phyloP scores from a whole-genome alignment of 208 protist genomes.

The Tritrichomonas musculus region DNA sequence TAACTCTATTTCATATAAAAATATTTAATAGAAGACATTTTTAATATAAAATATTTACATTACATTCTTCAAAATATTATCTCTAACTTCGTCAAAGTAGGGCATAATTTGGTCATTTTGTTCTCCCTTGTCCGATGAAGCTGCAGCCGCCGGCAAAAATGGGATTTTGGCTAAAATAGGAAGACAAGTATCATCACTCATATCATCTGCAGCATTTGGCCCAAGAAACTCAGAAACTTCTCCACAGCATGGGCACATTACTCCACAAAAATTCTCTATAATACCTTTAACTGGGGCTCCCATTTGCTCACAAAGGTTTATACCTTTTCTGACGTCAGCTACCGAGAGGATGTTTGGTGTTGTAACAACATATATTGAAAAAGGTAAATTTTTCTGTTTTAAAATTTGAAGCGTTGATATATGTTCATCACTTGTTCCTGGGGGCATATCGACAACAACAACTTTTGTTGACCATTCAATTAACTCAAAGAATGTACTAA shows the following conservation, averaged over 20 bases:
- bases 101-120: background rate
- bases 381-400: conserved; percentile 52
- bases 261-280: conserved; percentile 95
- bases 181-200: background rate
- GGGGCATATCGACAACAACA: conserved; percentile 98
- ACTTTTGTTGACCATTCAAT: conserved; percentile 94
- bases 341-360: conserved; percentile 90
- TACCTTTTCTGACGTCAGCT: conserved; percentile 92
- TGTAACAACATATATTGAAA: conserved; percentile 80
- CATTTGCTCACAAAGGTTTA: conserved; percentile 91
- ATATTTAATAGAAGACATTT: too few relatives aligned
- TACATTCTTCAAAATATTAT: background rate
- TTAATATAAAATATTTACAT: too few relatives aligned
- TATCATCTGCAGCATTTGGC: background rate
- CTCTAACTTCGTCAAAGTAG: background rate
- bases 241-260: conserved; percentile 40
- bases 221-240: background rate
- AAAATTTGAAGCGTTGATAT: conserved; percentile 83
- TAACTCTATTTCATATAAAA: too few relatives aligned
- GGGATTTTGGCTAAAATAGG: background rate
- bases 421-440: conserved; percentile 99
- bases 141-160: background rate
- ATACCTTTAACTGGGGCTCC: conserved; percentile 82
- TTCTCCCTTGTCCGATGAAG: background rate
- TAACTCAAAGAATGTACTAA: conserved; percentile 95